Percentiles rank a stretch among this genome's conserved stretches.
phyloP scores from a whole-genome alignment of 2,329 filamentous ascomycete species.

The Geosmithia morbida region DNA sequence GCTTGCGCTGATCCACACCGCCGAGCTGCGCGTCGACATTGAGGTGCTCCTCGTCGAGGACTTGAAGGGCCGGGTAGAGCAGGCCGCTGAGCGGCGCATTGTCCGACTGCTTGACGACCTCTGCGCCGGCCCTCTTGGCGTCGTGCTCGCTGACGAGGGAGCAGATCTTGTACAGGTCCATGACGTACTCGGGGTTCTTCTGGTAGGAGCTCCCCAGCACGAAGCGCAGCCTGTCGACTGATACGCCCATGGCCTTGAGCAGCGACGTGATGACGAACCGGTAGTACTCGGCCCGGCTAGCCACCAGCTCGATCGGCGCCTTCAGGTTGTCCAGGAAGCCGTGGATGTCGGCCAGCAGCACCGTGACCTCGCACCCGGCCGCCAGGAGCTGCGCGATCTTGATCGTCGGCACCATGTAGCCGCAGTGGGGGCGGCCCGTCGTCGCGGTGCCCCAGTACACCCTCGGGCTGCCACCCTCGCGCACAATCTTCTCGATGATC shows the following conservation, averaged over 20 bases:
- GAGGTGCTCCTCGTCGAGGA: slow-evolving; percentile 80
- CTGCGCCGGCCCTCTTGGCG: slow-evolving; percentile 79
- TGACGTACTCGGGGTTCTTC: slow-evolving; percentile 55
- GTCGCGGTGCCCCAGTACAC: slow-evolving; percentile 85
- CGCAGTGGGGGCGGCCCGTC: slow-evolving; percentile 76
- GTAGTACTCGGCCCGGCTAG: slow-evolving; percentile 75
- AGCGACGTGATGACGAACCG: slow-evolving; percentile 58
- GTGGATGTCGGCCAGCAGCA: slow-evolving; percentile 63
- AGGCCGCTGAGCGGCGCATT: slow-evolving; percentile 50
- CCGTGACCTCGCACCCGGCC: slow-evolving; percentile 69
- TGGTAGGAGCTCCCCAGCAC: slow-evolving; percentile 80
- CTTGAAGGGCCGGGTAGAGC: slow-evolving; percentile 49
- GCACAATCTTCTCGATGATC: slow-evolving; percentile 61
- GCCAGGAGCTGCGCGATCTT: slow-evolving; percentile 82
- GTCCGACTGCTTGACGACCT: slow-evolving; percentile 84
- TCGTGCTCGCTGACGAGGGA: slow-evolving; percentile 62
- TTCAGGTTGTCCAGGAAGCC: slow-evolving; percentile 76
- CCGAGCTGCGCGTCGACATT: slow-evolving; percentile 82
- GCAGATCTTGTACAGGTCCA: slow-evolving; percentile 74
- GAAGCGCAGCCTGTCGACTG: slow-evolving; percentile 67
- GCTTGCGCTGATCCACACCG: slow-evolving; percentile 74
- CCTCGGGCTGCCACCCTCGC: slow-evolving; percentile 55
- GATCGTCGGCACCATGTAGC: slow-evolving; percentile 77
- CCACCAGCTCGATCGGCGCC: slow-evolving; percentile 77
- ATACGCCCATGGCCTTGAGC: slow-evolving; percentile 64